Base-by-base conservation (phyloP, 768 basidiomycete genomes). In the Tricholoma matsutake region DNA sequence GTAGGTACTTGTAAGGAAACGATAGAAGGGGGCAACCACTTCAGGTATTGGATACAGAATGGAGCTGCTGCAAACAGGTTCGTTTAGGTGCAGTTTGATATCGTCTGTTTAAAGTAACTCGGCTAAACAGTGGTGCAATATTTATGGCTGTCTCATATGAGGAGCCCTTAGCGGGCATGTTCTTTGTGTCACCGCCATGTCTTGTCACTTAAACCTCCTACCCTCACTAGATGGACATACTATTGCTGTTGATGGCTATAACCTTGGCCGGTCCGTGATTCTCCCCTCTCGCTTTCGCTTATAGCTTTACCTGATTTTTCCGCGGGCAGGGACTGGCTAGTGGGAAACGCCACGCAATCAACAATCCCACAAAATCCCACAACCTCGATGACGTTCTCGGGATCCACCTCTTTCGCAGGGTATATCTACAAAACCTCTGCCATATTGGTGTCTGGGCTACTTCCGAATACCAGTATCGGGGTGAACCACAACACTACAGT, bases 1-100 rank as follows among this genome's bases (percentile, higher is more conserved):
- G 72, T 95, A n/a, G 95, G 95, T 0, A 84, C 94, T 1, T 96
- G 95, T 73, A 76, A 83, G 65, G 94, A 97, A 73, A 91, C 92
- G 2, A 81, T 96, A 43, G 69, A 91, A 65, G 94, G 94, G 1
- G 95, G 95, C 6, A 83, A 91, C 68, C 94, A 97, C 69, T 85
- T 94, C 69, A 84, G 94, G 41, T 96, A 94, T 72, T 96, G 93
- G 94, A 73, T 80, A 5, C 94, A 96, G 75, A 81, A 91, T 61
- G 93, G 92, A 0, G 62, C 75, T 11, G 29, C 71, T 3, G 86
- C 78, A 6, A 79, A 92, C 66, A 89, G 81, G 87, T 85, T 56
- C 49, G 81, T 68, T 52, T 18, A 11, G 14, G 11, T 34, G 1
- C 52, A 58, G 25, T 25, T 55, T 20, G 25, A 9, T 56, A 47